Conservation (phyloP, 2,329 filamentous ascomycete species). For the Aspergillus bombycis region DNA sequence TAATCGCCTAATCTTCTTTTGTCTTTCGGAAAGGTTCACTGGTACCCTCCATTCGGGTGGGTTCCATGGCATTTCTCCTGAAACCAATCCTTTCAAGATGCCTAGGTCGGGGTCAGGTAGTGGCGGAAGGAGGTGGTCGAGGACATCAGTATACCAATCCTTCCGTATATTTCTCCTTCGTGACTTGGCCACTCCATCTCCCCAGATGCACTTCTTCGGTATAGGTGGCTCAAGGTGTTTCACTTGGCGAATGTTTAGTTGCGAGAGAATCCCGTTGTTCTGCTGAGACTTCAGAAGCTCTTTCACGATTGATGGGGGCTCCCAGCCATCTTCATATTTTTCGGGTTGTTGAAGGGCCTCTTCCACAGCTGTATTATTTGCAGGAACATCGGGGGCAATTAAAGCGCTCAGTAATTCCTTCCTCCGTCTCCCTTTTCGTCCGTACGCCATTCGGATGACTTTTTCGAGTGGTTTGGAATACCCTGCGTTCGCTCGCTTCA, state of each 20-base stretch:
- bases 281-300: constrained; percentile 41
- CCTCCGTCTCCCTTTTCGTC: constrained; percentile 57
- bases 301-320: constrained; percentile 34
- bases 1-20: neutral
- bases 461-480: constrained; percentile 54
- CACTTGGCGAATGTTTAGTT: constrained; percentile 27
- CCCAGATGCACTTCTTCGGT: constrained; percentile 42
- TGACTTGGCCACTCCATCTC: constrained; percentile 30
- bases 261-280: constrained; percentile 29
- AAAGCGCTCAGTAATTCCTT: constrained; percentile 50
- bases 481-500: constrained; percentile 60
- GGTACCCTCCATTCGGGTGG: constrained; percentile 30
- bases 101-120: constrained; percentile 41
- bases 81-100: constrained; percentile 37
- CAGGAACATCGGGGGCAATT: constrained; percentile 29
- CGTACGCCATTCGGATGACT: constrained; percentile 60
- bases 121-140: constrained; percentile 41
- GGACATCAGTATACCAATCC: constrained; percentile 40
- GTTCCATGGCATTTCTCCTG: constrained; percentile 36
- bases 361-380: constrained; percentile 26
- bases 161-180: constrained; percentile 40
- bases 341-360: constrained; percentile 21
- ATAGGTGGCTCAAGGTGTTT: constrained; percentile 33
- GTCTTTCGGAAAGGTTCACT: neutral
- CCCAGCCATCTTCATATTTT: constrained; percentile 37